Base-by-base conservation (phyloP, 1,284 basidiomycete species). In the Ceraceosorus guamensis region DNA sequence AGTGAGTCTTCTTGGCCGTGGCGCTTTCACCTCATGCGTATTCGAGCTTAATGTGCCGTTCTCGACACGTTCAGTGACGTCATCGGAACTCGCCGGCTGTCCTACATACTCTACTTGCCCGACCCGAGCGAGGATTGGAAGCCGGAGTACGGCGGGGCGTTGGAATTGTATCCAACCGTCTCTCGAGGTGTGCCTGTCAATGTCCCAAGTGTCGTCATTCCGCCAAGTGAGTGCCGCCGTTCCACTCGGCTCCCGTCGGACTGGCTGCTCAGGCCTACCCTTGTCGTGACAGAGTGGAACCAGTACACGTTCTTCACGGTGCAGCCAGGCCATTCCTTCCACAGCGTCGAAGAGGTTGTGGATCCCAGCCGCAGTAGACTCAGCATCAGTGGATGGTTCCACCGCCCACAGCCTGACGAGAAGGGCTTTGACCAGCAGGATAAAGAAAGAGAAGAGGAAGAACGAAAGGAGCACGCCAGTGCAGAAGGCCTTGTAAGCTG, bases 91-190 rank as follows among this genome's bases (percentile, higher is more conserved):
- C 87, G 93, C 39, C 84, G 91, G 52, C 88, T 97, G 53, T 95
- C 91, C 1, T 98, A 93, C 79, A 96, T 98, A 77, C 86, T 97
- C 52, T 98, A 98, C 79, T 87, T 97, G 80, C 91, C 93, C 30
- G 84, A 93, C 62, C 91, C 86, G 33, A 78, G 85, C 31, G 78
- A 81, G 63, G 78, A 79, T 31, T 87, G 85, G 85, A 83, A 87
- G 75, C 82, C 77, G 4, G 76, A 88, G 63, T 96, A 88, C 86
- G 93, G 93, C 44, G 93, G 93, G 30, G 88, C 91, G 2, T 82
- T 98, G 50, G 93, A 97, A 78, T 82, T 98, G n/a, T 98, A 96
- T 78, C 90, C 89, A 14, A 70, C 74, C 55, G 66, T 66, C 52
- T 18, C 30, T 5, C 62, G 59, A 24, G 32, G 52, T 32, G 59